phyloP scores from a whole-genome alignment of 345 rosid genomes.

The Ceriops decandra region DNA sequence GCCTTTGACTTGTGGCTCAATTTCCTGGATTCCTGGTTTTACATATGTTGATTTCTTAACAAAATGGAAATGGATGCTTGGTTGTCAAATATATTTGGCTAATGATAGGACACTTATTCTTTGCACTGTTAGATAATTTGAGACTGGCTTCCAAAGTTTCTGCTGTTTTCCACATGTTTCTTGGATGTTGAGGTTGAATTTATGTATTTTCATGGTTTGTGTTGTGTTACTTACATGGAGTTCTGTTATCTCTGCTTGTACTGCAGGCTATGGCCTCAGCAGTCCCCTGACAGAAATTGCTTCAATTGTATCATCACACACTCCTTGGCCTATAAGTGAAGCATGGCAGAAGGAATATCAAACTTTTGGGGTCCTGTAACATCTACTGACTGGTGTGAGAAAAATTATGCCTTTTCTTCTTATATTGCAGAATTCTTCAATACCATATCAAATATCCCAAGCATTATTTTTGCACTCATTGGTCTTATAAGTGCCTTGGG shows the following conservation, averaged over 20 bases:
- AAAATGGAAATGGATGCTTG: too few species aligned
- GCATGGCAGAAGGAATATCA: slow-evolving; percentile 72
- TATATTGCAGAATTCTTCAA: slow-evolving; percentile 90
- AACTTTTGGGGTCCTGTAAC: slow-evolving; percentile 98
- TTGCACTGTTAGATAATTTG: too few species aligned
- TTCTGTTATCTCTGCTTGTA: background rate
- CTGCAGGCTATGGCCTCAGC: slow-evolving; percentile 26
- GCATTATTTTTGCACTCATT: slow-evolving; percentile 72
- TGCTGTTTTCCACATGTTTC: too few species aligned
- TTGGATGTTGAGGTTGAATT: too few species aligned
- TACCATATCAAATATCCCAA: slow-evolving; percentile 70
- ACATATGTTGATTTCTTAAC: too few species aligned
- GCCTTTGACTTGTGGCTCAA: too few species aligned
- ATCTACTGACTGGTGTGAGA: slow-evolving; percentile 85
- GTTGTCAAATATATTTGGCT: too few species aligned
- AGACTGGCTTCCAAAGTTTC: too few species aligned
- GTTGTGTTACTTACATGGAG: too few species aligned
- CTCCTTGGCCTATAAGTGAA: slow-evolving; percentile 10
- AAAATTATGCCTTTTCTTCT: slow-evolving; percentile 63
- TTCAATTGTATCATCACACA: slow-evolving; percentile 11
- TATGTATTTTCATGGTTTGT: too few species aligned
- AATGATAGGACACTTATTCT: too few species aligned
- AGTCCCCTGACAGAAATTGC: slow-evolving; percentile 16
- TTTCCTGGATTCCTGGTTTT: too few species aligned
- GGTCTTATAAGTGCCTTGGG: slow-evolving; percentile 83